Evolutionary conservation across 495 filamentous ascomycete genomes (phyloP).

Genomic region (Penicillium silybi): DNA sequence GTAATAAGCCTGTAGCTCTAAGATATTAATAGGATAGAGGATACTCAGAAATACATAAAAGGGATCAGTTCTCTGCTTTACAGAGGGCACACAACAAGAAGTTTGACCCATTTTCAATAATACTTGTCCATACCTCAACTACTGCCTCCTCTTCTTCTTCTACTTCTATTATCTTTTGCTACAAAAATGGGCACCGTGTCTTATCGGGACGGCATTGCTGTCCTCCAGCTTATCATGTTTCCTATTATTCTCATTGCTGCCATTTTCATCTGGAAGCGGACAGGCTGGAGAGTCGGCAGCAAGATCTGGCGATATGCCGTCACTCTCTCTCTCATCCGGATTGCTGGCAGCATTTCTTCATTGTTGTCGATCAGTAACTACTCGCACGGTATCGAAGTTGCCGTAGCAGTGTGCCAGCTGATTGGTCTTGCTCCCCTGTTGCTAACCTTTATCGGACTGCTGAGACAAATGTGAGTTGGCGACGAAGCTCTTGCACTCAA

Average conservation of each 20-base stretch:
- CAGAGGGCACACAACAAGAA: too few relatives aligned
- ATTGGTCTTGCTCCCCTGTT: conserved; percentile 31
- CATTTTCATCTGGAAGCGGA: conserved; percentile 26
- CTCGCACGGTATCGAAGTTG: conserved; percentile 14
- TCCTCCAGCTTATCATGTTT: conserved; percentile 29
- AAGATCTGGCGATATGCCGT: conserved; percentile 27
- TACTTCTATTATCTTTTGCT: background rate
- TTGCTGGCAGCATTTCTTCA: conserved; percentile 23
- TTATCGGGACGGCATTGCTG: conserved; percentile 26
- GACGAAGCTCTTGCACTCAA: background rate
- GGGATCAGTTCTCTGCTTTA: too few relatives aligned
- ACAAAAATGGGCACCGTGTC: conserved; percentile 18
- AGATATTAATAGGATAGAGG: too few relatives aligned
- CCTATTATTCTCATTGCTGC: conserved; percentile 19
- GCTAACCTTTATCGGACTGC: conserved; percentile 24
- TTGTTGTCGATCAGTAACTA: conserved; percentile 21
- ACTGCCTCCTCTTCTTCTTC: conserved; percentile 3
- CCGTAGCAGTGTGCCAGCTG: conserved; percentile 23
- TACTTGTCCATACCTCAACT: too few relatives aligned
- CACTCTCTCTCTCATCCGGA: conserved; percentile 28
- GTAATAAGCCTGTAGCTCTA: too few relatives aligned
- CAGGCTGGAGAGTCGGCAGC: conserved; percentile 24
- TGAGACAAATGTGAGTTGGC: conserved; percentile 27
- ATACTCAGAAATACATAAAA: too few relatives aligned
- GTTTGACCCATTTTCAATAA: too few relatives aligned